phyloP scores from a whole-genome alignment of 2,329 filamentous ascomycete species.

The Mycosphaerella sp. region DNA sequence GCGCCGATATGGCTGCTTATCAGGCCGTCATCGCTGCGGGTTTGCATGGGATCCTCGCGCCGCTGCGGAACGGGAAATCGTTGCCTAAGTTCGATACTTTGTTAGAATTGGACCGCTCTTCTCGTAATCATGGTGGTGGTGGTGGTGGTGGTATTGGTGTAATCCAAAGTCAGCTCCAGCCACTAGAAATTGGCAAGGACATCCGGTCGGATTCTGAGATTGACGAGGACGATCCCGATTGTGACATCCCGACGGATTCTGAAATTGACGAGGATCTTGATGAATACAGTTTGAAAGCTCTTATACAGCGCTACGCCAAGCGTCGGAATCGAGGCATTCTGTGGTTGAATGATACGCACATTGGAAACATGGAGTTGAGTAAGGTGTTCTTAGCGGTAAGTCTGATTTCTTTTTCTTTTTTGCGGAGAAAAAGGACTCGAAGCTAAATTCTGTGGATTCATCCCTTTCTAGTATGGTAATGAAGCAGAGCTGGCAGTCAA shows the following conservation, averaged over 20 bases:
- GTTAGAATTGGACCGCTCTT: neutral
- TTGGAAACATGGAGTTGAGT: neutral
- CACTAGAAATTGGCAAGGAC: too few relatives aligned
- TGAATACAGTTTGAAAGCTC: neutral
- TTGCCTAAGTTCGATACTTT: neutral
- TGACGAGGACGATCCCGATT: neutral
- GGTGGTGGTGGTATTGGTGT: neutral
- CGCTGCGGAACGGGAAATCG: neutral
- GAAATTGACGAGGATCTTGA: neutral
- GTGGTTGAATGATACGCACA: constrained; percentile 4
- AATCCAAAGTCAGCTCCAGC: neutral
- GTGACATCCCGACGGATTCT: neutral
- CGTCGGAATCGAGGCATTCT: neutral
- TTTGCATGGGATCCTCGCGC: neutral
- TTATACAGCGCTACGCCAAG: neutral
- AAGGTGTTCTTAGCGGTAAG: constrained; percentile 4
- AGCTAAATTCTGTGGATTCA: neutral
- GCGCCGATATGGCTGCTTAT: constrained; percentile 6
- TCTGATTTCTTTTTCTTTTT: neutral
- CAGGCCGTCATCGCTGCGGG: neutral
- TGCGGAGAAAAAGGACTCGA: neutral
- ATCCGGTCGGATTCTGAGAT: neutral
- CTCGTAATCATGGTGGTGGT: too few relatives aligned
- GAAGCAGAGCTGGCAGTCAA: constrained; percentile 16
- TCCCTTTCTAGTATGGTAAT: constrained; percentile 25